Base-by-base conservation (phyloP, 2,329 filamentous ascomycete genomes). In the Penicillium crustosum region DNA sequence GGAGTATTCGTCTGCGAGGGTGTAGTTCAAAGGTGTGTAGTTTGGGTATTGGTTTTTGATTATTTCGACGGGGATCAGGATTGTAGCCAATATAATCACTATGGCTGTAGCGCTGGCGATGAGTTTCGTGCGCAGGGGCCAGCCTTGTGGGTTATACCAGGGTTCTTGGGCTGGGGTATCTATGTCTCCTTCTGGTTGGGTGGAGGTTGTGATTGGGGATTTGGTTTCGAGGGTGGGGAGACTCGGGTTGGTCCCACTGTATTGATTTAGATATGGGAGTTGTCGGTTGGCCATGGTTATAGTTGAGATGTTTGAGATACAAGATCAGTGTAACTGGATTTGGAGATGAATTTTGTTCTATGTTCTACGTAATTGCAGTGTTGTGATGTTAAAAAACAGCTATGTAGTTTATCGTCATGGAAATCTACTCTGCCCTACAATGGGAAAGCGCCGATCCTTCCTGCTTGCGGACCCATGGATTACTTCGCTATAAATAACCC, bases 101-200 rank as follows among this genome's bases (percentile, higher is more conserved):
- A 76, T 61, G 2, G 74, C 62, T 8, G 65, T 76, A 12, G 79
- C 66, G 1, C 74, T 67, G 4, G 62, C 77, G 6, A 82, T 72
- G 23, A 78, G 68, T 80, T 81, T 86, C 12, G 74, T 77, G 57
- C 78, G 80, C 67, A 81, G 80, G 41, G 79, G 73, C 85, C 85
- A 88, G 47, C 76, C 76, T 49, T 76, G 75, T 0, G 81, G 79
- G 60, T 85, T 77, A 70, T 79, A 84, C 75, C 67, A 70, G 59
- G 63, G 66, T 45, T 27, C 5, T 39, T 43, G 5, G 31, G 38
- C n/a, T 60, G 42, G 9, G 58, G 49, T 2, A 55, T 53, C 4
- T 57, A 33, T 4, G 55, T 54, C 4, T 55, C 36, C 3, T 36
- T 39, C 17, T 58, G 42, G 10, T 54, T 58, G 4, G 61, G 51